These are phyloP conservation scores for Argentina anserina DNA, from an alignment of 306 rosid species.

Conservation along the genomic window DNA sequence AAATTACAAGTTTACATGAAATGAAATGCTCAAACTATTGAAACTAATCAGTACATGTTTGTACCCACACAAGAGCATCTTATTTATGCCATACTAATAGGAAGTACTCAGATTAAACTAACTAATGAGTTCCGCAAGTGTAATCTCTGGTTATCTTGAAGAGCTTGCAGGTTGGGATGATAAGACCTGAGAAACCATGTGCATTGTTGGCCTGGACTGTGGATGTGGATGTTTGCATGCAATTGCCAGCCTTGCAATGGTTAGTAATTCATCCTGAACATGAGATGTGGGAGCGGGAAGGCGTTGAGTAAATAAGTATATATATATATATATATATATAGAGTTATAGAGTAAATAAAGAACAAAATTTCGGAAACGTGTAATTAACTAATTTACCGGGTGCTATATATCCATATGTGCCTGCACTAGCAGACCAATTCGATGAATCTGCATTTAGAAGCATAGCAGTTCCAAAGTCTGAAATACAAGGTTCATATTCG, in stretches of 20 bases:
- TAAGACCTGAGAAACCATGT: background rate
- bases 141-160: background rate
- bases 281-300: constrained; percentile 2
- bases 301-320: constrained; percentile 10
- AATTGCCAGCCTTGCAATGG: constrained; percentile 1
- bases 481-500: constrained; percentile 20
- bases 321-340: no score
- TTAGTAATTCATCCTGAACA: background rate
- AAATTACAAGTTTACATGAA: no score
- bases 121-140: background rate
- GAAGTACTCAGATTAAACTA: background rate
- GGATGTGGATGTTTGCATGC: constrained; percentile 6
- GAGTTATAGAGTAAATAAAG: background rate
- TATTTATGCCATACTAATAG: background rate
- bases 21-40: background rate
- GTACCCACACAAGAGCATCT: background rate
- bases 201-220: constrained; percentile 23
- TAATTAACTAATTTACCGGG: constrained; percentile 17
- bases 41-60: background rate
- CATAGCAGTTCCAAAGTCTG: constrained; percentile 31
- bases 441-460: constrained; percentile 23
- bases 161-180: background rate
- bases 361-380: background rate
- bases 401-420: constrained; percentile 30
- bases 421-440: constrained; percentile 23